Evolutionary conservation across 2,329 filamentous ascomycete genomes (phyloP).

Genomic region (Alternaria sp.): DNA sequence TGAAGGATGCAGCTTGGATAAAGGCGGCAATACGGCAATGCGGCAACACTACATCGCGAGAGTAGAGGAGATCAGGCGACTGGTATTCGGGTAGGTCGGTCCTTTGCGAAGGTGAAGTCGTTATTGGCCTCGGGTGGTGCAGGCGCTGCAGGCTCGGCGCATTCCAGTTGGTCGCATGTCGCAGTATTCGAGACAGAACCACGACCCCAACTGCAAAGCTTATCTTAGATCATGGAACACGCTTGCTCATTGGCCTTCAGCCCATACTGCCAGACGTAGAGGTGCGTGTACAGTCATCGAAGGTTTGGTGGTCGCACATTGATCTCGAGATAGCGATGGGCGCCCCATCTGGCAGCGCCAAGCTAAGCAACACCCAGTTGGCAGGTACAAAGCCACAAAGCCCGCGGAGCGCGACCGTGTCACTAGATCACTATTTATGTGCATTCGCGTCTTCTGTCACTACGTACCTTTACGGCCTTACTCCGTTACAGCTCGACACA

Average conservation of each 20-base stretch:
- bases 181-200: neutral
- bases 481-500: neutral
- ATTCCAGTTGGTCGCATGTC: neutral
- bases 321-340: neutral
- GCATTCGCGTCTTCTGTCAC: neutral
- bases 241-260: neutral
- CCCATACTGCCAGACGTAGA: neutral
- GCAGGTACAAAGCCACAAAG: neutral
- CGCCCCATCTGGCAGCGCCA: neutral
- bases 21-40: neutral
- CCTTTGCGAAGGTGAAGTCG: neutral
- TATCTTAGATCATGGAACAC: neutral
- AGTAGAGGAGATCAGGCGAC: neutral
- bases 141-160: neutral
- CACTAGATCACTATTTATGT: neutral
- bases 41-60: neutral
- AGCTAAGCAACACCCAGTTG: neutral
- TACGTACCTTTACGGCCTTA: neutral
- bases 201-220: neutral
- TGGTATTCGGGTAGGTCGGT: neutral
- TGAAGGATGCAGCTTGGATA: neutral
- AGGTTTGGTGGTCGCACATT: neutral
- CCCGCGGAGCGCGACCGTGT: neutral
- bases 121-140: neutral
- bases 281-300: neutral